Percentiles rank a stretch among this genome's conserved stretches.
These are phyloP conservation scores for Durio zibethinus DNA, from an alignment of 345 rosid genomes.

Conservation along the genomic window DNA sequence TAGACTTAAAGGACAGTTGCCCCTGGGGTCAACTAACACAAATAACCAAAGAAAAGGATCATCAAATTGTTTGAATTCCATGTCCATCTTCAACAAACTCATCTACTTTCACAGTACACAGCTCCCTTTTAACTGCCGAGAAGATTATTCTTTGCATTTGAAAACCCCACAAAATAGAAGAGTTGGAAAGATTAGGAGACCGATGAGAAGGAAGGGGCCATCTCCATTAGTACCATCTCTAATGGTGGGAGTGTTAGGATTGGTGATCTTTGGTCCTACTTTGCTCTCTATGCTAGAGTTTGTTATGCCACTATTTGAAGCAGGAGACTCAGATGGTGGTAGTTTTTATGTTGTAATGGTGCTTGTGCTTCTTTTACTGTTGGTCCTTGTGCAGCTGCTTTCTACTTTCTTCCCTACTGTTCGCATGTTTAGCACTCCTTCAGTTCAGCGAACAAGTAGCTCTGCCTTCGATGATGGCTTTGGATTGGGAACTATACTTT, in stretches of 20 bases:
- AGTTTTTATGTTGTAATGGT: neutral
- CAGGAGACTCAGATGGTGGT: neutral
- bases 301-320: neutral
- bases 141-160: neutral
- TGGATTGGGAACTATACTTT: slow-evolving; percentile 9
- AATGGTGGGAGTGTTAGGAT: slow-evolving; percentile 10
- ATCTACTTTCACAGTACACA: neutral
- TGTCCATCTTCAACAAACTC: slow-evolving; percentile 7
- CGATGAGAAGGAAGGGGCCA: slow-evolving; percentile 7
- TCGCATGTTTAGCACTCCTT: neutral
- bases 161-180: neutral
- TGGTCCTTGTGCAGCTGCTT: slow-evolving; percentile 9
- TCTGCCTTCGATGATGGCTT: slow-evolving; percentile 4
- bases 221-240: slow-evolving; percentile 10
- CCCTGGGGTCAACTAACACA: slow-evolving; percentile 1
- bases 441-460: neutral
- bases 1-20: neutral
- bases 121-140: neutral
- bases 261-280: slow-evolving; percentile 10
- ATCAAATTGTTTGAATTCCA: neutral
- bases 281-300: neutral
- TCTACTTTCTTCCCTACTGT: neutral
- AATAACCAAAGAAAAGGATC: neutral
- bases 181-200: neutral
- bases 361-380: slow-evolving; percentile 8